Base-by-base conservation (phyloP, 2,329 filamentous ascomycete genomes). In the Epichloe coenophiala region DNA sequence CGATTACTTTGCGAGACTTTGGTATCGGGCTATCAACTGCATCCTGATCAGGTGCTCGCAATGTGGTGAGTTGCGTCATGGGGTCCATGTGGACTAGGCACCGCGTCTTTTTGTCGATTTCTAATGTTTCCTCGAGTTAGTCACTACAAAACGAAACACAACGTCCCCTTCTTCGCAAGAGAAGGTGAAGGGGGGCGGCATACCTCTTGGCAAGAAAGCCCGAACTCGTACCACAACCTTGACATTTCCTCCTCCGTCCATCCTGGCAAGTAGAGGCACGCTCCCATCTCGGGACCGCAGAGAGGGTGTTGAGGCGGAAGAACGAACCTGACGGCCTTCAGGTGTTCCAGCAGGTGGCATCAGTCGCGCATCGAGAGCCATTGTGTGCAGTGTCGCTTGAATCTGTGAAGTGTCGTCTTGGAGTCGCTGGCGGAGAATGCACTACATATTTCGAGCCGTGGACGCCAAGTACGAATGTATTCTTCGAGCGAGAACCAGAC, bases 51-150 rank as follows among this genome's bases (percentile, higher is more conserved):
- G 90, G 89, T 3, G 84, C 79, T 43, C 82, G 75, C 4, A 98
- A 77, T 1, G 80, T 94, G 2, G 93, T 98, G 64, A 80, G 78
- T 69, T 98, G 88, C 2, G 84, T 89, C 36, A 78, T 71, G 21
- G 91, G 89, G 64, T 96, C 83, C 93, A 98, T 98, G 55, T 81
- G 77, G 57, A 98, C 85, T 42, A 98, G 76, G 65, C 93, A 97
- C 73, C 84, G 76, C 54, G 89, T 85, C 50, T 82, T 78, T 61
- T 86, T 81, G 50, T 94, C 80, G 60, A 84, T 77, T 66, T 98
- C 93, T 97, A 63, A 9, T 4, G 27, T 31, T 23, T 43, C 60
- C 45, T 37, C 15, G 3, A 1, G 9, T 21, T 15, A 21, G 23
- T 17, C 12, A 56, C 27, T 9, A 31, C 8, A 31, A 9, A 31